Base-by-base conservation (phyloP, 2,329 filamentous ascomycete species). In the Whalleya microplaca region DNA sequence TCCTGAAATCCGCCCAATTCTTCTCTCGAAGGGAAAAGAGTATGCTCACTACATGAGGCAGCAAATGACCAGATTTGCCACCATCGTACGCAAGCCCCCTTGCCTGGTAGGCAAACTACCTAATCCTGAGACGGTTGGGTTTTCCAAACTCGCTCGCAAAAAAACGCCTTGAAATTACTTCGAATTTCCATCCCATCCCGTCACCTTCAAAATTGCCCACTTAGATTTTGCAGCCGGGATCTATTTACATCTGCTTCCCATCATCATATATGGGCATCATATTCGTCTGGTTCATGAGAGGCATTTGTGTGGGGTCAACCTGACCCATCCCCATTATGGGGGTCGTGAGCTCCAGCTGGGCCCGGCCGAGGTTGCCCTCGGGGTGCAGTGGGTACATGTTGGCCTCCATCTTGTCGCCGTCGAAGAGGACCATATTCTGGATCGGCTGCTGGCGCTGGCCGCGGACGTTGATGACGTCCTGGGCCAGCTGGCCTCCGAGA, bases 381-480 rank as follows among this genome's bases (percentile, higher is more conserved):
- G 92, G 91, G 70, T 96, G 91, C 42, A 98, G 79, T 1, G 92
- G 83, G 71, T 95, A 96, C 63, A 95, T 87, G 1, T 86, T 86
- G 0, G 89, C 91, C 63, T 90, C 84, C 74, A 91, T 90, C 45
- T 82, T 84, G 65, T 91, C 90, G 14, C 93, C 93, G 72, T 98
- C 92, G 68, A 98, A 96, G 19, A 98, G 79, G 48, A 96, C 84
- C 72, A 96, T 86, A 73, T 99, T 99, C 76, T 99, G 95, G 42
- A 99, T 89, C 0, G 95, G 95, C 73, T 97, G 95, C 76, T 98
- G 92, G 41, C 90, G 87, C 71, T 90, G 87, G 47, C 93, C 92
- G 5, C 98, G 83, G 29, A 97, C 93, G 68, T 98, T 98, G 76
- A 99, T 98, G 49, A 96, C 92, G 71, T 99, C 95, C 75, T 99